A percentile compares a stretch with the other conserved stretches of the same genome.
These are phyloP conservation scores for Nakaseomyces uthaithaninus DNA, from an alignment of 1,139 yeast genomes.

Conservation along the genomic window DNA sequence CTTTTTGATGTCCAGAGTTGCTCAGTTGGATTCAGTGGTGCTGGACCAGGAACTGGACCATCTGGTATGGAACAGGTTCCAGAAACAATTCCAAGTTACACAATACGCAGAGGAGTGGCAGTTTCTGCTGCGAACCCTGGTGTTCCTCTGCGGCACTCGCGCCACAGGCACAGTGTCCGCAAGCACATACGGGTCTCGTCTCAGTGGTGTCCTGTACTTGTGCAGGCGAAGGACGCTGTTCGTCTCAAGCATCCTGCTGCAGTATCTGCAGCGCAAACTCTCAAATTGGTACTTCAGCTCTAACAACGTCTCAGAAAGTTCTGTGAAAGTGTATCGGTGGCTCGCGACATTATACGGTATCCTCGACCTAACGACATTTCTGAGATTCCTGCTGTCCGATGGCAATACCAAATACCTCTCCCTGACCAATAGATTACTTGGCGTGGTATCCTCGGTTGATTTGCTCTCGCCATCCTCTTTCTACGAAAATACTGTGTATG, in stretches of 20 bases:
- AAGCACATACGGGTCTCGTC: conserved; percentile 25
- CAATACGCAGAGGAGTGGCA: conserved; percentile 17
- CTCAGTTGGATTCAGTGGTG: conserved; percentile 19
- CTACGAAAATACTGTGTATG: conserved; percentile 18
- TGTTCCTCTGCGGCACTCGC: conserved; percentile 17
- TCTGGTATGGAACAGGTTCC: conserved; percentile 15
- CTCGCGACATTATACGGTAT: conserved; percentile 11
- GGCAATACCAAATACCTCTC: conserved; percentile 15
- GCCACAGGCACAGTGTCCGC: not conserved
- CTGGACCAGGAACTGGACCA: conserved; percentile 19
- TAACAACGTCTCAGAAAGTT: not conserved
- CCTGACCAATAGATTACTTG: conserved; percentile 9
- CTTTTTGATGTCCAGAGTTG: conserved; percentile 15
- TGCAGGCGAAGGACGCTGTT: conserved; percentile 16
- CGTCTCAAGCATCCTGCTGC: conserved; percentile 14
- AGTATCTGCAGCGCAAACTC: conserved; percentile 13
- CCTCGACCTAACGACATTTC: conserved; percentile 15
- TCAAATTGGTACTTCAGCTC: conserved; percentile 11
- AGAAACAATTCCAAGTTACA: conserved; percentile 10
- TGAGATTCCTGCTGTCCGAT: conserved; percentile 13
- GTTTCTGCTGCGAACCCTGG: conserved; percentile 17
- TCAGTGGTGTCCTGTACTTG: conserved; percentile 19
- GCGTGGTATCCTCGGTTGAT: conserved; percentile 1
- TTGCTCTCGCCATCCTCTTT: conserved; percentile 12
- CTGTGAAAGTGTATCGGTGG: conserved; percentile 10